Evolutionary conservation across 2,329 filamentous ascomycete species (phyloP).

Genomic region (Coleophoma eucalyptorum): DNA sequence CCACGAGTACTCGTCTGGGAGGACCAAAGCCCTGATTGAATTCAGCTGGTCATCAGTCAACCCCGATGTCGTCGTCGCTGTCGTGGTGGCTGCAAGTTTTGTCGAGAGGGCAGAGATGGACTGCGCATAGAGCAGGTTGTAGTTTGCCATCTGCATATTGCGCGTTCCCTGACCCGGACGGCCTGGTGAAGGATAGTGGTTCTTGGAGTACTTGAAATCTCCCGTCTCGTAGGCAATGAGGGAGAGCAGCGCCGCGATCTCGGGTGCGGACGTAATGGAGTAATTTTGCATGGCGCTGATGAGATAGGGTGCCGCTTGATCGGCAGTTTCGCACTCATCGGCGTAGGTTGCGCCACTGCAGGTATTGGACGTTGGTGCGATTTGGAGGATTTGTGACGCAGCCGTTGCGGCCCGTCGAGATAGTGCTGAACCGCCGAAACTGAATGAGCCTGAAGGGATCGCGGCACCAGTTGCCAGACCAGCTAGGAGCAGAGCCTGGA

Average conservation of each 20-base stretch:
- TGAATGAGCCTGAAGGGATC: neutral
- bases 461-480: neutral
- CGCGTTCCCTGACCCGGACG: constrained; percentile 57
- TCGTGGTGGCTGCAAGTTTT: constrained; percentile 24
- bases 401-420: constrained; percentile 7
- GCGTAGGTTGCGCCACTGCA: constrained; percentile 39
- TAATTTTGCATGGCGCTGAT: constrained; percentile 49
- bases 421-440: neutral
- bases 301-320: constrained; percentile 46
- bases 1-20: constrained; percentile 47
- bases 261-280: constrained; percentile 42
- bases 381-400: constrained; percentile 22
- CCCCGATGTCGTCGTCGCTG: constrained; percentile 22
- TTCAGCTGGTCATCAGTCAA: constrained; percentile 32
- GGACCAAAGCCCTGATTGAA: constrained; percentile 45
- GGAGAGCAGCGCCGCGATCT: constrained; percentile 56
- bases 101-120: constrained; percentile 38
- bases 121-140: constrained; percentile 50
- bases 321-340: constrained; percentile 49
- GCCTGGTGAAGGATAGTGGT: constrained; percentile 46
- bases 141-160: constrained; percentile 58
- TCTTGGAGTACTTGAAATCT: constrained; percentile 59
- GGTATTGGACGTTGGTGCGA: constrained; percentile 42
- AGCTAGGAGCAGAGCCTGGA: neutral
- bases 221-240: constrained; percentile 58